Base-by-base conservation (phyloP, 257 asterid genomes). In the Solanum pennellii region DNA sequence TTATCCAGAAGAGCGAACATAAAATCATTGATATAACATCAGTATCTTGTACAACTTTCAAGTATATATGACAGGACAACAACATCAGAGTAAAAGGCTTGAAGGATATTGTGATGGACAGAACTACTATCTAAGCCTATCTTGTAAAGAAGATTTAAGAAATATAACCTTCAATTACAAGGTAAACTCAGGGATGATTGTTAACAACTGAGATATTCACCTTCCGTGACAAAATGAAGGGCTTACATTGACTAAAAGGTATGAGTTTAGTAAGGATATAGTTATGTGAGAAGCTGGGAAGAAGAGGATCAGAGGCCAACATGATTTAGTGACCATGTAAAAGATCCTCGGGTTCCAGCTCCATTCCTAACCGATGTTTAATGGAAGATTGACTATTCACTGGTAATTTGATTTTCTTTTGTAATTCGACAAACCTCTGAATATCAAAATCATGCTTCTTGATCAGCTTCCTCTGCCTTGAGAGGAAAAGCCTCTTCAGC, bases 381-480 rank as follows among this genome's bases (percentile, higher is more conserved):
- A 92, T 90, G 14, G 90, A 84, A 2, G 96, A 88, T 65, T 92
- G 92, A 3, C 92, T 41, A 80, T 92, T 94, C 39, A 82, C 87
- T 7, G 94, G 94, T 27, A 89, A 86, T 89, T 83, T 93, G 91
- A 90, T 89, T 88, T 93, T 96, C 87, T 89, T 93, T 90, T 94
- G 98, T 91, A 96, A 87, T 91, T 96, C 98, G 56, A 90, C 87
- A 75, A 93, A 91, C 89, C 98, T 94, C 89, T 92, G 92, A 84
- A 94, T 75, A 49, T 96, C 98, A n/a, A 95, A 96, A 87, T 91
- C 89, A 41, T 88, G 88, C 83, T 77, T 93, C 92, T 94, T 94
- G 25, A 96, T 89, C 91, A 96, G 98, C 89, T 94, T 96, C 91
- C 95, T 93, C 92, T 92, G 98, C 91, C 98, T 95, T 1, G 98